Conservation (phyloP, 2,329 filamentous ascomycete species). For the Ceratocystis cubensis region DNA sequence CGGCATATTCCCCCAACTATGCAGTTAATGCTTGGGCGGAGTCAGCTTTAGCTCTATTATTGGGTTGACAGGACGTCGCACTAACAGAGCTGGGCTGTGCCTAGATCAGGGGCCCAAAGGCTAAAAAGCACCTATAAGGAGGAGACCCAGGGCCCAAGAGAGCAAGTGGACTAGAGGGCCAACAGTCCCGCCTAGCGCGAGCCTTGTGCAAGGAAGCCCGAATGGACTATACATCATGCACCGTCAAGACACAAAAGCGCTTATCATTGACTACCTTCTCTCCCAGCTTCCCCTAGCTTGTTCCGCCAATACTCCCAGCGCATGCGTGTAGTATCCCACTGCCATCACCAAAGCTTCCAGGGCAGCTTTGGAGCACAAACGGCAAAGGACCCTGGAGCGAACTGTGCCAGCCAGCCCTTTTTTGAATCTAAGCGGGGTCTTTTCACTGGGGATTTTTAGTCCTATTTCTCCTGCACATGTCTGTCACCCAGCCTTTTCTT, state of each 20-base stretch:
- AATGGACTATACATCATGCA: too few species aligned
- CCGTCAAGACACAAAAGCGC: too few species aligned
- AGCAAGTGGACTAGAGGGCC: neutral
- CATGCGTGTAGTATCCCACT: neutral
- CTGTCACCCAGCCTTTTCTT: neutral
- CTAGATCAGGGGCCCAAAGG: slow-evolving; percentile 1
- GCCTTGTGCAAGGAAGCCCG: too few species aligned
- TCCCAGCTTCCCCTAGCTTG: too few species aligned
- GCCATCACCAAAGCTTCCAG: neutral
- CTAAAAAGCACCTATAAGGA: neutral
- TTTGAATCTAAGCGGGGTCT: neutral
- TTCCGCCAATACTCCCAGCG: neutral
- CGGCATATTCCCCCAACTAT: neutral
- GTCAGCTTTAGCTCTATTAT: too few species aligned
- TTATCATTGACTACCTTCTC: too few species aligned
- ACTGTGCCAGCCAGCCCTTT: slow-evolving; percentile 3
- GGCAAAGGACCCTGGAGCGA: neutral
- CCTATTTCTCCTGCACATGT: neutral
- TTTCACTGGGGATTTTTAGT: neutral
- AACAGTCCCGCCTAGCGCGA: neutral
- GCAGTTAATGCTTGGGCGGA: neutral
- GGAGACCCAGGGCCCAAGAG: neutral
- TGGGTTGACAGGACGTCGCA: neutral
- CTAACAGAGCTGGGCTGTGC: neutral
- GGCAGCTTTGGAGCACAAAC: neutral